phyloP scores from a whole-genome alignment of 179 eudicot species.

The Monotropa hypopitys region DNA sequence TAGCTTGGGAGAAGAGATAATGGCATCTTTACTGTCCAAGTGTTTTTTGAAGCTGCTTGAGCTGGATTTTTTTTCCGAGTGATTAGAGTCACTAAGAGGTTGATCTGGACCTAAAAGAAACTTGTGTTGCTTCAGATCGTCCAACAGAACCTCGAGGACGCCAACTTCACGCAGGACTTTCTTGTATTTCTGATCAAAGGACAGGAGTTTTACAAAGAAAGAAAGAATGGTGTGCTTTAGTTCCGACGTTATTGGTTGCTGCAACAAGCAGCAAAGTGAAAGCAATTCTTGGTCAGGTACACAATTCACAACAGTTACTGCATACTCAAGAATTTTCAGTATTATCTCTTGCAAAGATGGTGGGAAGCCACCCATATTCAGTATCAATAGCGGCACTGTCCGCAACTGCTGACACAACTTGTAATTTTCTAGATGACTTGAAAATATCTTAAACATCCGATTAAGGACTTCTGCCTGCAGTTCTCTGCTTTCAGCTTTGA shows the following conservation, averaged over 20 bases:
- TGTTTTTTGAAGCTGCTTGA: slow-evolving; percentile 76
- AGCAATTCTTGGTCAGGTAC: slow-evolving; percentile 98
- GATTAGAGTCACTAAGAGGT: slow-evolving; percentile 27
- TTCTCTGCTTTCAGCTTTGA: slow-evolving; percentile 73
- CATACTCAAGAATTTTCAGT: slow-evolving; percentile 96
- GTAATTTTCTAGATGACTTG: slow-evolving; percentile 93
- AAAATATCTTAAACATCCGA: slow-evolving; percentile 94
- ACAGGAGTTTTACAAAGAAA: slow-evolving; percentile 83
- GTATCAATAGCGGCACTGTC: slow-evolving; percentile 88
- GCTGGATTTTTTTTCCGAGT: slow-evolving; percentile 42
- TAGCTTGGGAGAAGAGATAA: slow-evolving; percentile 84
- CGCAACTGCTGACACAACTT: slow-evolving; percentile 84
- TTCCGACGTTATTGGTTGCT: slow-evolving; percentile 71
- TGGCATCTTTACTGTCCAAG: slow-evolving; percentile 66
- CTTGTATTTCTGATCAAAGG: slow-evolving; percentile 94
- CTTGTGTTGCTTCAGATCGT: slow-evolving; percentile 91
- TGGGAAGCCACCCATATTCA: slow-evolving; percentile 93
- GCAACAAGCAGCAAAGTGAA: slow-evolving; percentile 92
- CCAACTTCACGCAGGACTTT: slow-evolving; percentile 97
- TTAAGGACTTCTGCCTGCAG: slow-evolving; percentile 92
- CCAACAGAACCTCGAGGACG: slow-evolving; percentile 86
- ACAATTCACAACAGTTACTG: slow-evolving; percentile 95
- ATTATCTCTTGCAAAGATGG: slow-evolving; percentile 73
- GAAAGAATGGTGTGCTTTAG: slow-evolving; percentile 73
- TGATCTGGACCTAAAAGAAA: slow-evolving; percentile 56